Percentiles rank a stretch among this genome's conserved stretches.
These are phyloP conservation scores for Sordariomycetes sp. DNA, from an alignment of 2,329 filamentous ascomycete species.

Conservation along the genomic window DNA sequence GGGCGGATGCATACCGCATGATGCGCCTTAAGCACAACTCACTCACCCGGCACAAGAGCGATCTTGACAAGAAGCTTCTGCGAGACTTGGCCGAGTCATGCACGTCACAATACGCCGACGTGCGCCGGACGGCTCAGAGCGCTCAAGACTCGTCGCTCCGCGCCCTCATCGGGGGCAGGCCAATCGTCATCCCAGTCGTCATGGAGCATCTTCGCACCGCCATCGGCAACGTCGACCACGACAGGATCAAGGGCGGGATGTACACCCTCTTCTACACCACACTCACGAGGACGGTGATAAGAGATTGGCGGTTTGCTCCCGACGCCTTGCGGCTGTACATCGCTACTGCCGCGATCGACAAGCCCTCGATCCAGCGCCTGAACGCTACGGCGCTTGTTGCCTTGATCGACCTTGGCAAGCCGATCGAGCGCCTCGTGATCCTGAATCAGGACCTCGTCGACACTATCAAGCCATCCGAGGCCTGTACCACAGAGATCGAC, in stretches of 20 bases:
- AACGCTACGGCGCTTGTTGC: constrained; percentile 73
- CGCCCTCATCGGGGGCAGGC: constrained; percentile 75
- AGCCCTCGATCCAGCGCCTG: constrained; percentile 86
- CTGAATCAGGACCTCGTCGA: constrained; percentile 62
- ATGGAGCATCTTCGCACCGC: constrained; percentile 69
- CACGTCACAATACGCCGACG: constrained; percentile 87
- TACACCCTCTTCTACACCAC: constrained; percentile 86
- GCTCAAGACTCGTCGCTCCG: constrained; percentile 91
- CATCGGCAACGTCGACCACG: constrained; percentile 70
- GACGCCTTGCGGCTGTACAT: constrained; percentile 86
- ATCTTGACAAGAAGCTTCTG: constrained; percentile 77
- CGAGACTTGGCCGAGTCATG: constrained; percentile 84
- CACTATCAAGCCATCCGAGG: constrained; percentile 59
- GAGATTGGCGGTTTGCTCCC: constrained; percentile 92
- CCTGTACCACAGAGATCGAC: constrained; percentile 28
- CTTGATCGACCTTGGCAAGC: constrained; percentile 84
- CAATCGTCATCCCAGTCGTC: constrained; percentile 82
- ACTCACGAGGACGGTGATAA: constrained; percentile 73
- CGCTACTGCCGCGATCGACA: constrained; percentile 79
- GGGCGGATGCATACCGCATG: constrained; percentile 89
- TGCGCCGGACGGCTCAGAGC: constrained; percentile 84
- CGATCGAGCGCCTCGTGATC: constrained; percentile 77
- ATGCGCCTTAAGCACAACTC: constrained; percentile 92
- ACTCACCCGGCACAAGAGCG: constrained; percentile 74
- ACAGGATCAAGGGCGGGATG: constrained; percentile 88